phyloP scores from a whole-genome alignment of 441 rosid genomes.

The Gossypium gossypioides region DNA sequence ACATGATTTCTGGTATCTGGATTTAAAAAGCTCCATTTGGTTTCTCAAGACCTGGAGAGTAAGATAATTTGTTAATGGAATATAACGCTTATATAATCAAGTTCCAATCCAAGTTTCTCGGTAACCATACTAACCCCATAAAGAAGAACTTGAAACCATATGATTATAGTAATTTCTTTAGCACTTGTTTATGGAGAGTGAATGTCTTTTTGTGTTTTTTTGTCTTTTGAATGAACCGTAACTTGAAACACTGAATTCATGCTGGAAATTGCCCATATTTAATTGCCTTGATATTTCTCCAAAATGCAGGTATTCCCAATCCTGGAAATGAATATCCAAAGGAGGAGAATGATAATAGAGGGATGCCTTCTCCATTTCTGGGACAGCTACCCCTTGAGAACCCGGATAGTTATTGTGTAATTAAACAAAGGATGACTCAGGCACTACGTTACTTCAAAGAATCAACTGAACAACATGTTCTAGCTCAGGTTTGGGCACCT shows the following conservation, averaged over 20 bases:
- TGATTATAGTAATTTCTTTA: background rate
- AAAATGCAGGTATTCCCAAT: slow-evolving; percentile 41
- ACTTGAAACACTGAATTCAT: background rate
- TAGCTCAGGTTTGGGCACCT: slow-evolving; percentile 91
- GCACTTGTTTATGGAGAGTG: background rate
- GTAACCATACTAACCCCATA: background rate
- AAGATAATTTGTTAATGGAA: no score
- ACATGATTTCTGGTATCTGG: no score
- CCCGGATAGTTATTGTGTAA: slow-evolving; percentile 46
- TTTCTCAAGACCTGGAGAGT: no score
- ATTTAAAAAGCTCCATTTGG: no score
- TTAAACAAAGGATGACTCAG: slow-evolving; percentile 76
- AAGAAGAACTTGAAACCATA: background rate
- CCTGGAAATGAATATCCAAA: slow-evolving; percentile 26
- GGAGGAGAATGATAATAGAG: slow-evolving; percentile 31
- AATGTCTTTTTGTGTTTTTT: background rate
- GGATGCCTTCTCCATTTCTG: slow-evolving; percentile 38
- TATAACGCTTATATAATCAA: no score
- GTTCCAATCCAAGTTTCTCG: background rate
- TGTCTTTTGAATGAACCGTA: background rate
- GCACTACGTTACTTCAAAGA: slow-evolving; percentile 73
- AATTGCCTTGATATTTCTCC: background rate
- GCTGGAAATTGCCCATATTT: background rate
- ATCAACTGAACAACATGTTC: slow-evolving; percentile 67
- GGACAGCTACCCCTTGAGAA: slow-evolving; percentile 46